Evolutionary conservation across 2,329 filamentous ascomycete species (phyloP).

Genomic region (Diaporthe nobilis): DNA sequence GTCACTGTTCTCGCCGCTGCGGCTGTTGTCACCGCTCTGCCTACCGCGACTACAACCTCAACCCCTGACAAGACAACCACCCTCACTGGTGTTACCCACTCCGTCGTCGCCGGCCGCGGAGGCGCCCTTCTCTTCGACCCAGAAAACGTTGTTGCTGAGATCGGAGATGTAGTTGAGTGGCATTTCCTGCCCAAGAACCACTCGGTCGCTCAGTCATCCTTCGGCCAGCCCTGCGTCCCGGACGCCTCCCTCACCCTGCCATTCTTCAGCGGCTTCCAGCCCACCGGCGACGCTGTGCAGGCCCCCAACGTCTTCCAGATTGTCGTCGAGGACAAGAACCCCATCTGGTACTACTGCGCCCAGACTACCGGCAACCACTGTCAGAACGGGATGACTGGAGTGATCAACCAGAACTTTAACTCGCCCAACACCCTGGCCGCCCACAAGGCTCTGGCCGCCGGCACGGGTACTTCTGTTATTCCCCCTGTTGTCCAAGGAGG

Average conservation of each 20-base stretch:
- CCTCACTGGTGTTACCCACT: conserved; percentile 59
- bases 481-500: conserved; percentile 54
- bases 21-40: conserved; percentile 49
- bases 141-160: conserved; percentile 63
- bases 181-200: conserved; percentile 68
- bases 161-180: conserved; percentile 68
- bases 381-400: conserved; percentile 63
- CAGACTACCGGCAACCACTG: conserved; percentile 61
- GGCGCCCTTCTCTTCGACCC: conserved; percentile 64
- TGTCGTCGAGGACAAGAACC: conserved; percentile 56
- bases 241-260: conserved; percentile 49
- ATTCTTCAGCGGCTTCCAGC: conserved; percentile 64
- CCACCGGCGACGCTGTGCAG: conserved; percentile 51
- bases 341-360: conserved; percentile 62
- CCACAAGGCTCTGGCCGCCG: conserved; percentile 55
- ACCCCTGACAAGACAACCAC: conserved; percentile 51
- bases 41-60: conserved; percentile 49
- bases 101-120: conserved; percentile 59
- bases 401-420: conserved; percentile 64
- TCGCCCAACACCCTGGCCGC: conserved; percentile 54
- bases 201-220: conserved; percentile 60
- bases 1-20: conserved; percentile 47
- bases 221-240: conserved; percentile 59
- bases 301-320: conserved; percentile 60
- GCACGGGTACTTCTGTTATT: conserved; percentile 49